A percentile compares a stretch with the other conserved stretches of the same genome.
Evolutionary conservation across 441 rosid species (phyloP).

Genomic region (Brassica hybrid): DNA sequence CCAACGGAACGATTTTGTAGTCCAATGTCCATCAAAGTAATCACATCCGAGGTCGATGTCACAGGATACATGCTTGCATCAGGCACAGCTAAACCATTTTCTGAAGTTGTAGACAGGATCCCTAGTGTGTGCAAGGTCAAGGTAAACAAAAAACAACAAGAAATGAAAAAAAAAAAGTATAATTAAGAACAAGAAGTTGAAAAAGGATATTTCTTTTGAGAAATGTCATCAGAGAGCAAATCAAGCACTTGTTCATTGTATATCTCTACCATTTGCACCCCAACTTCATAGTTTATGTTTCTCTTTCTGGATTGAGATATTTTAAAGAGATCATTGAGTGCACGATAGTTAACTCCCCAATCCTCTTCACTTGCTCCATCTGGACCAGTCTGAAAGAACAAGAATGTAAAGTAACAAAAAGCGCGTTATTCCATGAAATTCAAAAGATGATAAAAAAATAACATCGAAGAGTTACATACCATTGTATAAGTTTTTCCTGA

Average conservation of each 20-base stretch:
- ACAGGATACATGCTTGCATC: slow-evolving; percentile 73
- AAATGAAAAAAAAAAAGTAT: not conserved
- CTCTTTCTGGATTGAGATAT: slow-evolving; percentile 58
- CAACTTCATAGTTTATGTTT: slow-evolving; percentile 56
- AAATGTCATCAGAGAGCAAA: slow-evolving; percentile 50
- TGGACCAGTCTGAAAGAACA: slow-evolving; percentile 58
- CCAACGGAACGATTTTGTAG: slow-evolving; percentile 59
- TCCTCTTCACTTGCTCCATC: slow-evolving; percentile 51
- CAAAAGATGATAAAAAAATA: not conserved
- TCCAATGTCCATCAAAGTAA: slow-evolving; percentile 60
- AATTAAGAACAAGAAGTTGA: not conserved
- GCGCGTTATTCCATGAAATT: not conserved
- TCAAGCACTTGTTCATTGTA: slow-evolving; percentile 78
- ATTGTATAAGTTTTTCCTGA: slow-evolving; percentile 78
- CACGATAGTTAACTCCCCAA: slow-evolving; percentile 69
- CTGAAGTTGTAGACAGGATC: slow-evolving; percentile 47
- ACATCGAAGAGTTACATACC: too few relatives aligned
- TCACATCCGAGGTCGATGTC: slow-evolving; percentile 56
- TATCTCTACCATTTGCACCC: slow-evolving; percentile 80
- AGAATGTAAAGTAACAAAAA: not conserved
- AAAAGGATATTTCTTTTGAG: slow-evolving; percentile 78
- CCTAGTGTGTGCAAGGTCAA: slow-evolving; percentile 67
- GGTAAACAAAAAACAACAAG: slow-evolving; percentile 39
- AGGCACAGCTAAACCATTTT: slow-evolving; percentile 68
- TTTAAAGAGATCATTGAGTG: slow-evolving; percentile 60